These are phyloP conservation scores for Solanum virginianum DNA, from an alignment of 257 asterid genomes.

Conservation along the genomic window DNA sequence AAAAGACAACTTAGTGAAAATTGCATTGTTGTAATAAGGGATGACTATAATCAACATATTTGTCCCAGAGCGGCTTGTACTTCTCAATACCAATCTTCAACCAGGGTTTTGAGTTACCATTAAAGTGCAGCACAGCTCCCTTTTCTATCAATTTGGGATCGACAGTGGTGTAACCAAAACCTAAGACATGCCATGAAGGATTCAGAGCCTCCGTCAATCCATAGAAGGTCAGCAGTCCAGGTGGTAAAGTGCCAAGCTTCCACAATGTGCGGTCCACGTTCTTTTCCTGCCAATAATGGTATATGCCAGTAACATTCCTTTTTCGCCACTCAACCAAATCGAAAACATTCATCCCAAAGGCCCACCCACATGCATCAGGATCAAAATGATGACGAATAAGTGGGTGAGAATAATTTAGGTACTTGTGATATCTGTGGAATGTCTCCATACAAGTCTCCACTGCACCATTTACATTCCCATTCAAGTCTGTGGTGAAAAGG, in stretches of 20 bases:
- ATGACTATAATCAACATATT: conserved; percentile 27
- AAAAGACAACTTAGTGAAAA: conserved; percentile 9
- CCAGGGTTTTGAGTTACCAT: conserved; percentile 43
- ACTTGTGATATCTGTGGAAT: conserved; percentile 37
- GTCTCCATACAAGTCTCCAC: conserved; percentile 44
- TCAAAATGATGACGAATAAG: conserved; percentile 31
- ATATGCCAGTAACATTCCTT: conserved; percentile 32
- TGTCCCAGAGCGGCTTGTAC: conserved; percentile 36
- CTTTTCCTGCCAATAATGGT: conserved; percentile 44
- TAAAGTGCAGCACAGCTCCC: conserved; percentile 35
- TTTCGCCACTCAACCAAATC: conserved; percentile 40
- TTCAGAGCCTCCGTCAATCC: conserved; percentile 35
- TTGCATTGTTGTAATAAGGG: conserved; percentile 25
- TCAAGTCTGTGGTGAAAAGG: conserved; percentile 23
- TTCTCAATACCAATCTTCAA: conserved; percentile 36
- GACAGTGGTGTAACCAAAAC: conserved; percentile 35
- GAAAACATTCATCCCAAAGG: conserved; percentile 39
- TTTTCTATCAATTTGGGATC: conserved; percentile 27
- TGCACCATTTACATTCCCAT: conserved; percentile 43
- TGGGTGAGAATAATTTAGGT: conserved; percentile 32
- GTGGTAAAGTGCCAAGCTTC: conserved; percentile 44
- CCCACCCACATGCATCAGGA: conserved; percentile 55
- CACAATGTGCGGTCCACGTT: conserved; percentile 31
- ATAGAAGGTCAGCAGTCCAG: conserved; percentile 35
- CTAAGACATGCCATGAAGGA: conserved; percentile 36